These are phyloP conservation scores for Asterochloris erici DNA, from an alignment of 139 green algal genomes.

Conservation along the genomic window DNA sequence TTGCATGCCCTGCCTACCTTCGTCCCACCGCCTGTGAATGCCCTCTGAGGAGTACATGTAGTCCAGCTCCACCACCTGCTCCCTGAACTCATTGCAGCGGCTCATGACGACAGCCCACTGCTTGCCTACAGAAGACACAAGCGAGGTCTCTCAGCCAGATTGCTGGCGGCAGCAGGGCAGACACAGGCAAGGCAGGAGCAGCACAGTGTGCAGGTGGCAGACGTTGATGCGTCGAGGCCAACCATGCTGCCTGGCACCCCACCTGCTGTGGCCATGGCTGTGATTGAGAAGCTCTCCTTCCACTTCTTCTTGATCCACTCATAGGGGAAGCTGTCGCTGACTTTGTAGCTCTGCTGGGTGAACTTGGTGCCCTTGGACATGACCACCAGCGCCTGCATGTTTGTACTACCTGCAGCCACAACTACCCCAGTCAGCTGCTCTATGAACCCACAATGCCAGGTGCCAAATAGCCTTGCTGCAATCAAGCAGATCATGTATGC, in stretches of 20 bases:
- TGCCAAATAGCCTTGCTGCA: neutral
- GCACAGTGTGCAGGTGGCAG: neutral
- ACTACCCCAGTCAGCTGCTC: too few species aligned
- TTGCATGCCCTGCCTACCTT: neutral
- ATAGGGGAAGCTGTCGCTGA: constrained; percentile 77
- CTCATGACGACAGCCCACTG: constrained; percentile 86
- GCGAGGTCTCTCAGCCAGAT: neutral
- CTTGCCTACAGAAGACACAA: neutral
- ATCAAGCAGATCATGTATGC: neutral
- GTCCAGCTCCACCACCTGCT: constrained; percentile 82
- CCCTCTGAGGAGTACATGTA: constrained; percentile 81
- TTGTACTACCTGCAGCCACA: constrained; percentile 5
- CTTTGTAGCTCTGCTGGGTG: constrained; percentile 86
- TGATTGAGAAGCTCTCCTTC: constrained; percentile 82
- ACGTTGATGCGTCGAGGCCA: neutral
- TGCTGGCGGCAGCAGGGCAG: too few species aligned
- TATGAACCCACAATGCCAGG: neutral
- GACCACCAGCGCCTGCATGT: constrained; percentile 44
- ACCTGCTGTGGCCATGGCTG: constrained; percentile 65
- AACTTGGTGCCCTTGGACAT: constrained; percentile 64
- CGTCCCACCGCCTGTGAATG: constrained; percentile 78
- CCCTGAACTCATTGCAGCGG: constrained; percentile 60
- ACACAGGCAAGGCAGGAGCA: neutral
- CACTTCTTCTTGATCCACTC: constrained; percentile 93
- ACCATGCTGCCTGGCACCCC: neutral